phyloP scores from a whole-genome alignment of 192 early-diverging fungal species.

The Obelidium mucronatum region DNA sequence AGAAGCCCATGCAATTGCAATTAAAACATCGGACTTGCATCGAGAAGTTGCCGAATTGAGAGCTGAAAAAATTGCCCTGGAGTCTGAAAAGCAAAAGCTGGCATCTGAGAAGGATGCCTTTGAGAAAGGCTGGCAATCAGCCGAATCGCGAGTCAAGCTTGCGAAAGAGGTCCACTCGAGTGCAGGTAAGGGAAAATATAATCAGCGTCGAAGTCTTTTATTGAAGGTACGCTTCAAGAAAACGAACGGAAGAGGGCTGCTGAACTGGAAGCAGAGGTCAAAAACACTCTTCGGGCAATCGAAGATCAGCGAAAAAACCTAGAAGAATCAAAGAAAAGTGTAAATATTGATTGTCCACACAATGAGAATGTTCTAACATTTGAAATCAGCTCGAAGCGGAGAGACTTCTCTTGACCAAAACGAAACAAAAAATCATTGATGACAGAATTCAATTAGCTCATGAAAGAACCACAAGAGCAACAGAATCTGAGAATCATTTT shows the following conservation, averaged over 20 bases:
- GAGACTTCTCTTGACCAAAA: neutral
- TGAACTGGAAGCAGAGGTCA: slow-evolving; percentile 20
- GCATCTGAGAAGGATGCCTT: slow-evolving; percentile 29
- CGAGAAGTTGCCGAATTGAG: slow-evolving; percentile 22
- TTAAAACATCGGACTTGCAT: slow-evolving; percentile 23
- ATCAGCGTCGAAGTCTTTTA: neutral
- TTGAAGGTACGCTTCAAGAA: too few relatives aligned
- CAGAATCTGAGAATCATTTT: neutral
- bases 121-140: slow-evolving; percentile 31
- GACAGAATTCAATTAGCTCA: slow-evolving; percentile 19
- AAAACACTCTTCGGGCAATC: neutral
- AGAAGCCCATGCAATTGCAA: slow-evolving; percentile 18
- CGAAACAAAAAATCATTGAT: slow-evolving; percentile 17
- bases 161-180: slow-evolving; percentile 2
- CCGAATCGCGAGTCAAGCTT: slow-evolving; percentile 3
- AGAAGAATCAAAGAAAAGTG: neutral
- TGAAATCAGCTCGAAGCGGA: neutral
- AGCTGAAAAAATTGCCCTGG: slow-evolving; percentile 21
- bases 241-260: slow-evolving; percentile 29
- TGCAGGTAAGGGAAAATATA: slow-evolving; percentile 14
- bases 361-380: neutral
- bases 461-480: slow-evolving; percentile 4
- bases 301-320: slow-evolving; percentile 5
- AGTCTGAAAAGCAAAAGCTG: slow-evolving; percentile 10
- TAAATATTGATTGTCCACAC: neutral